These are phyloP conservation scores for Phyllosticta citrichinensis DNA, from an alignment of 2,329 filamentous ascomycete species.

Conservation along the genomic window DNA sequence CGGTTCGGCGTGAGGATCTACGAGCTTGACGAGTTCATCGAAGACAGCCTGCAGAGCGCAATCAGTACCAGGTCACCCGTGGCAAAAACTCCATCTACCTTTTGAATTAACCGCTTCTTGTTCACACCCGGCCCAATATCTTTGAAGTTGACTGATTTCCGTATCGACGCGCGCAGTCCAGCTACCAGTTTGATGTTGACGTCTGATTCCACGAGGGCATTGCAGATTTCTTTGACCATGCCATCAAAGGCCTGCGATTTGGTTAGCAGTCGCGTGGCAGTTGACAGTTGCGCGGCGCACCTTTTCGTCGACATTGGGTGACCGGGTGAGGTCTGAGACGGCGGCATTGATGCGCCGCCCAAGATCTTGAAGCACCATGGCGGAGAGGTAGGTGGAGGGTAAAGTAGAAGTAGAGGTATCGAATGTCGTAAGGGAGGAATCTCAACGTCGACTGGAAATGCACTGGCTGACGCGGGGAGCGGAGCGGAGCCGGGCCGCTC, in stretches of 20 bases:
- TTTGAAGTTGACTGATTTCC: constrained; percentile 84
- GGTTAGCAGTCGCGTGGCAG: constrained; percentile 23
- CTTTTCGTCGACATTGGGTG: constrained; percentile 94
- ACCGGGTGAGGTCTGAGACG: constrained; percentile 83
- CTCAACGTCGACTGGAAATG: constrained; percentile 7
- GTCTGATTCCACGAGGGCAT: constrained; percentile 90
- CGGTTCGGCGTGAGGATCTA: constrained; percentile 88
- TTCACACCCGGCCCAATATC: constrained; percentile 84
- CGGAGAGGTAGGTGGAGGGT: background rate
- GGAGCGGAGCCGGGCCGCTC: background rate
- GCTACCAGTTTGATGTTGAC: constrained; percentile 93
- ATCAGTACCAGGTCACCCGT: background rate
- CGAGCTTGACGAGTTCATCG: constrained; percentile 89
- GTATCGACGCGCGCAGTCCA: constrained; percentile 86
- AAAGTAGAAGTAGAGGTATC: background rate
- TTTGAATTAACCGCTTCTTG: constrained; percentile 97
- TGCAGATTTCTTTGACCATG: constrained; percentile 98
- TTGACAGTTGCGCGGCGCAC: constrained; percentile 32
- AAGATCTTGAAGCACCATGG: constrained; percentile 97
- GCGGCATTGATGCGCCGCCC: constrained; percentile 97
- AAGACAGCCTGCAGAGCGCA: constrained; percentile 56
- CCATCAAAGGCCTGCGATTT: constrained; percentile 70
- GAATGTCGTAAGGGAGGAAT: background rate
- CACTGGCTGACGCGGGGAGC: background rate
- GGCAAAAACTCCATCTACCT: constrained; percentile 31